Base-by-base conservation (phyloP, 352 stramenopile species). In the Lagenidium sp. region DNA sequence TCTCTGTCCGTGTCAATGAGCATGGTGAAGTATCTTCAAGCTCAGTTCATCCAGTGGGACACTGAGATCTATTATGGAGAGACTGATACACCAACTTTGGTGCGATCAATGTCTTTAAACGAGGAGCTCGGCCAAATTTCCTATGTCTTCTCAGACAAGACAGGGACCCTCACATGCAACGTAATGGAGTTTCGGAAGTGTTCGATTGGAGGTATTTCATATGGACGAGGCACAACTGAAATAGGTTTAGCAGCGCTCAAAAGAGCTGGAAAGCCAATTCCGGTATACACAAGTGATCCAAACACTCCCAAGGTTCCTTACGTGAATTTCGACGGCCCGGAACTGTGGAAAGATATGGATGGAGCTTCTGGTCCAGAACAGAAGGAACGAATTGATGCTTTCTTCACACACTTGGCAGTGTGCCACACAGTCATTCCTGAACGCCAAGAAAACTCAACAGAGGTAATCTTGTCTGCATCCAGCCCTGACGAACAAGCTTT, bases 141-240 rank as follows among this genome's bases (percentile, higher is more conserved):
- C 22, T 98, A 99, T 53, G 91, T 99, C 5, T 99, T 99, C 61
- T 97, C 83, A 1, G 97, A 99, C 67, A 99, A 99, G 55, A 99
- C 97, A 2, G 97, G 97, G n/a, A 99, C 97, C n/a, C 68, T 99
- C 4, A 99, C 97, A 1, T 97, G 94, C 59, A 99, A 99, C 65
- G 74, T 98, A 5, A 99, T 99, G 96, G 82, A 98, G 57, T 97
- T 98, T 38, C 68, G 91, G 22, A 95, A 95, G 45, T 97, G 90
- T 47, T 92, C 84, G 1, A 90, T 98, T 38, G 85, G 74, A 8
- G 92, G 92, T 0, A 45, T 85, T 10, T 85, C 84, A 1, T 98
- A 97, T 44, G 88, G 88, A 26, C 67, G 73, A 16, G 84, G 83
- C n/a, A 91, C 79, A 3, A 89, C 73, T 2, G 76, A 92, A 47